Conservation (phyloP, 805 yeast genomes). For the Zygoascus biomembranicola region DNA sequence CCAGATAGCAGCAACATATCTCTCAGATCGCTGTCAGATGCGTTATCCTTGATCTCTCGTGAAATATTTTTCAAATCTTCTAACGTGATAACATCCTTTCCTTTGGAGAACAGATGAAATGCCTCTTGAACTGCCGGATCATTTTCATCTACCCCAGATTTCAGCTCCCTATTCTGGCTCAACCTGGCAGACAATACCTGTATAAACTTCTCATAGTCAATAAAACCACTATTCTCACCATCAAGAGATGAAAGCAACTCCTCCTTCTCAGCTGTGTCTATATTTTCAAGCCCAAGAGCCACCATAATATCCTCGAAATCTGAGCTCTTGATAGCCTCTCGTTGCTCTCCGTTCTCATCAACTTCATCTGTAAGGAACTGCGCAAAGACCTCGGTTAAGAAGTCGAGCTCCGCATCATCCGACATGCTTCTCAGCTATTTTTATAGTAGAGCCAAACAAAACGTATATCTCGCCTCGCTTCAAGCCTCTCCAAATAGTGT, state of each 20-base stretch:
- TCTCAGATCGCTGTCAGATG: conserved; percentile 22
- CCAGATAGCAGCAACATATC: conserved; percentile 26
- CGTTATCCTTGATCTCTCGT: conserved; percentile 21
- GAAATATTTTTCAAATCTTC: conserved; percentile 21
- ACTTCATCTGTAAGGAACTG: conserved; percentile 20
- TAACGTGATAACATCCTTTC: conserved; percentile 19
- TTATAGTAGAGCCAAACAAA: too few relatives aligned
- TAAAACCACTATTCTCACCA: conserved; percentile 19
- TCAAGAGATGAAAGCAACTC: conserved; percentile 14
- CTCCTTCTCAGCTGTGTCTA: conserved; percentile 11
- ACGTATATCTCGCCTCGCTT: not conserved
- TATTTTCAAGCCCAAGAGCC: conserved; percentile 21
- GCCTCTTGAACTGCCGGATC: conserved; percentile 9
- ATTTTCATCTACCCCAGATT: conserved; percentile 3
- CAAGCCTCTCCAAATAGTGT: not conserved
- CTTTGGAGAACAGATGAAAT: conserved; percentile 12
- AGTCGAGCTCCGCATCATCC: conserved; percentile 9
- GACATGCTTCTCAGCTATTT: not conserved
- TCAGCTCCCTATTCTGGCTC: not conserved
- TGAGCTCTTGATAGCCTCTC: conserved; percentile 18
- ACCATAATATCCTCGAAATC: conserved; percentile 22
- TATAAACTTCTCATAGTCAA: conserved; percentile 25
- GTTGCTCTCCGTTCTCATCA: conserved; percentile 16
- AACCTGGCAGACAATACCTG: conserved; percentile 15
- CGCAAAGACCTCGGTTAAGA: conserved; percentile 22